Percentiles rank a stretch among this genome's conserved stretches.
These are phyloP conservation scores for Eucalyptus viminalis DNA, from an alignment of 345 rosid species.

Conservation along the genomic window DNA sequence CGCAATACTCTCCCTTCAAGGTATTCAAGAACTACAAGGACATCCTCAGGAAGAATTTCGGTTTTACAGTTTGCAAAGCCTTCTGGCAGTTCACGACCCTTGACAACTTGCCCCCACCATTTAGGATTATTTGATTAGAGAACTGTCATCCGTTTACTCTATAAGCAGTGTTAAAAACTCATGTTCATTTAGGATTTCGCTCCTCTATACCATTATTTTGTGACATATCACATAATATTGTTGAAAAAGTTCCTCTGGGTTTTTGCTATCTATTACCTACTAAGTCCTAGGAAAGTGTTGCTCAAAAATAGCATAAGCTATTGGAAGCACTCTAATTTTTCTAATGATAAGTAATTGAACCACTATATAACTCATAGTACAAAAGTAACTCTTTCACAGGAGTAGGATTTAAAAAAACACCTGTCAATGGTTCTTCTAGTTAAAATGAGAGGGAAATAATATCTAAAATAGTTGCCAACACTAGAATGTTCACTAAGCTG, in stretches of 20 bases:
- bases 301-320: background rate
- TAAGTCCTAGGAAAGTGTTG: background rate
- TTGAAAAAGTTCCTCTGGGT: background rate
- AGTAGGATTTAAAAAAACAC: conserved; percentile 5
- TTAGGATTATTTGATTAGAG: background rate
- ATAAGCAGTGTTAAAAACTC: background rate
- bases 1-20: background rate
- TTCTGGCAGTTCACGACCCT: background rate
- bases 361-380: background rate
- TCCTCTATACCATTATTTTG: background rate
- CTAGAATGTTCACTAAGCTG: conserved; percentile 52
- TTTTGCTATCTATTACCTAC: background rate
- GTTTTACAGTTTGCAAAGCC: background rate
- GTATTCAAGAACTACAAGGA: background rate
- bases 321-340: background rate
- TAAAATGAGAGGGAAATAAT: conserved; percentile 61
- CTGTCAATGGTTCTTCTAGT: conserved; percentile 77
- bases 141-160: background rate
- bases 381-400: background rate
- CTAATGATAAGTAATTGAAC: background rate
- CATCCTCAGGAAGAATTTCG: background rate
- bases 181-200: background rate
- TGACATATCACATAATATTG: background rate
- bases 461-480: conserved; percentile 57
- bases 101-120: background rate